Base-by-base conservation (phyloP, 176 grass and related monocot genomes). In the Oropetium thomaeum region DNA sequence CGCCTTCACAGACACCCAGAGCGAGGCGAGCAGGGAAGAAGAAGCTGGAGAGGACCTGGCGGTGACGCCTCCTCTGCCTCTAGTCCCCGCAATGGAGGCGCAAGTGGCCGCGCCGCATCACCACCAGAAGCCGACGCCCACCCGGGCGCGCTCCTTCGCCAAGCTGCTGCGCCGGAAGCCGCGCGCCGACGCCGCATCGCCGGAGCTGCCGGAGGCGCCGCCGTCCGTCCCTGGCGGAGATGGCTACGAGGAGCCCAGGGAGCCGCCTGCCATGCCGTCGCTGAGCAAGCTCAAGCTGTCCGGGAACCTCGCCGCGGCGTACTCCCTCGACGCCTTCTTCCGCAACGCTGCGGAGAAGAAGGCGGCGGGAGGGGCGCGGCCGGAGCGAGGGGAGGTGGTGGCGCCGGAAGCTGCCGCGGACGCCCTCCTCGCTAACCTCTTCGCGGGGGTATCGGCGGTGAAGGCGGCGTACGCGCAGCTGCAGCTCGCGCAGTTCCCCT, bases 381-480 rank as follows among this genome's bases (percentile, higher is more conserved):
- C 61, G 10, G 2, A 8, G 42, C 35, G 16, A 16, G 5, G 8
- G 11, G 58, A 37, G 9, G 26, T 5, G 0, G 25, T 38, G 32
- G 3, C 34, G 35, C 28, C 33, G 27, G 80, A 48, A 8, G 80
- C 80, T 22, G 86, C 85, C 0, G 76, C 74, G 15, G 89, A 96
- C 10, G 59, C 89, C 2, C 84, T 95, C 6, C 79, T 99, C 0
- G 82, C 89, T 0, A 90, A 67, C 69, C 85, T 99, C 11, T 99
- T 99, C 74, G 87, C 92, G 1, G 88, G 89, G 10, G 69, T 92
- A 41, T 99, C 96, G 5, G 89, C 96, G n/a, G 86, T 99, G 22
- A 92, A 99, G 78, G 96, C 96, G 29, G 84, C 91, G 30, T 99
- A 99, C 78, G 96, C 89, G 23, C 86, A 99, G 81, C 86, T 99